Evolutionary conservation across 1,284 basidiomycete genomes (phyloP).

Genomic region (Coniferiporia sulphurascens): DNA sequence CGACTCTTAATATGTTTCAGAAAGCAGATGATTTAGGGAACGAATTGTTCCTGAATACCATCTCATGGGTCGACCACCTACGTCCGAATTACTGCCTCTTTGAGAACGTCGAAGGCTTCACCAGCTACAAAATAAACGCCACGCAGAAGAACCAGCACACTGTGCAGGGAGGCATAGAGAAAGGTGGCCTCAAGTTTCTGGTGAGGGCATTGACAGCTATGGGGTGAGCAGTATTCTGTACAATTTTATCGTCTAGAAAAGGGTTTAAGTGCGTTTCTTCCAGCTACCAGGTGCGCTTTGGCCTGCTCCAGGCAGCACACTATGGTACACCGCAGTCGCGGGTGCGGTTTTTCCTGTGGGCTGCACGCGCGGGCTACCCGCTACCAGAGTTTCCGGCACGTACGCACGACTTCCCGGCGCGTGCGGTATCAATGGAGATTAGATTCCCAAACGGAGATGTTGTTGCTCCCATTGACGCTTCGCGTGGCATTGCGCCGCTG

Average conservation of each 20-base stretch:
- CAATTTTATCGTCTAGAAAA: background rate
- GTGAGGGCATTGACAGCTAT: slow-evolving; percentile 50
- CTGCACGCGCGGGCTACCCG: slow-evolving; percentile 44
- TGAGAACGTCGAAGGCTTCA: slow-evolving; percentile 71
- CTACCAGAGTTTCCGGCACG: slow-evolving; percentile 65
- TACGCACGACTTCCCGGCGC: slow-evolving; percentile 54
- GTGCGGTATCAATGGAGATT: slow-evolving; percentile 40
- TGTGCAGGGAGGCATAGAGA: slow-evolving; percentile 55
- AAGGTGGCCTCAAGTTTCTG: slow-evolving; percentile 67
- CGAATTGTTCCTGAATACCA: slow-evolving; percentile 49
- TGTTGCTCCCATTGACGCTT: slow-evolving; percentile 42
- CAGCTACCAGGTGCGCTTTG: slow-evolving; percentile 66
- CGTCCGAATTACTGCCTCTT: slow-evolving; percentile 58
- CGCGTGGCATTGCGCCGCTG: slow-evolving; percentile 46
- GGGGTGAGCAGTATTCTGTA: slow-evolving; percentile 38
- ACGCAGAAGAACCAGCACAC: slow-evolving; percentile 42
- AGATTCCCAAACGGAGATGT: slow-evolving; percentile 37
- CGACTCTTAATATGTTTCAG: slow-evolving; percentile 51
- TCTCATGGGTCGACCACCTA: slow-evolving; percentile 62
- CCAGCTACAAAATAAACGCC: slow-evolving; percentile 49
- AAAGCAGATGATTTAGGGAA: slow-evolving; percentile 49
- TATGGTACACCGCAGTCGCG: slow-evolving; percentile 71
- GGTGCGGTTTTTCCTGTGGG: slow-evolving; percentile 66
- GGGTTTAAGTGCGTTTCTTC: slow-evolving; percentile 2
- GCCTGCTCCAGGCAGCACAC: slow-evolving; percentile 61